Evolutionary conservation across 305 asterid species (phyloP).

Genomic region (Solanum chacoense): DNA sequence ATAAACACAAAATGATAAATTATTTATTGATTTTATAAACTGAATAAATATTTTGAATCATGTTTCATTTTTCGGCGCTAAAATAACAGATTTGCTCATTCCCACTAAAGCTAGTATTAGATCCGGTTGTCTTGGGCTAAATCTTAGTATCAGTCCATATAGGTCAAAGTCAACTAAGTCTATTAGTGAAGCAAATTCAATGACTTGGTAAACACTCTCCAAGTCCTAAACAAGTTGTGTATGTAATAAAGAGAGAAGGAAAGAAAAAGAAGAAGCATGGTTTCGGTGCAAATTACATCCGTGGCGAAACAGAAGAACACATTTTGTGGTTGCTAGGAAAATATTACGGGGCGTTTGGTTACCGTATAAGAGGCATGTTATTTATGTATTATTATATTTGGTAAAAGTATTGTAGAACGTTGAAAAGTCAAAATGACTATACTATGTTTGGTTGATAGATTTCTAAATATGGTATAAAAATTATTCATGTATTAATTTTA

Average conservation of each 20-base stretch:
- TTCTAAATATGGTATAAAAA: too few relatives aligned
- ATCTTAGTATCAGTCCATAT: not conserved
- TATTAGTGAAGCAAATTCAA: not conserved
- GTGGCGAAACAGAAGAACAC: not conserved
- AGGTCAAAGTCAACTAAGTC: not conserved
- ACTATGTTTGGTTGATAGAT: too few relatives aligned
- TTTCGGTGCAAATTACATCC: not conserved
- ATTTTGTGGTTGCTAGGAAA: not conserved
- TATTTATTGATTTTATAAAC: too few relatives aligned
- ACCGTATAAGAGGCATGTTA: too few relatives aligned
- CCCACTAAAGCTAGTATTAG: not conserved
- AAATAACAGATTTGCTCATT: not conserved
- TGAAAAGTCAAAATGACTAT: too few relatives aligned
- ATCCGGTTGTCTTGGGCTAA: not conserved
- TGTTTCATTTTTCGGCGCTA: not conserved
- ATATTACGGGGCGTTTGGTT: not conserved
- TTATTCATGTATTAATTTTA: too few relatives aligned
- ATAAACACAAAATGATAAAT: too few relatives aligned
- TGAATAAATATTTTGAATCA: not conserved
- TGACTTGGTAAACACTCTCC: not conserved
- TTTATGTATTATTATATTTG: too few relatives aligned
- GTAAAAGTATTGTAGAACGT: too few relatives aligned
- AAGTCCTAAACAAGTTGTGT: not conserved
- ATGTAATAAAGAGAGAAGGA: not conserved
- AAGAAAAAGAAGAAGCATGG: not conserved